Evolutionary conservation across 2,329 filamentous ascomycete species (phyloP).

Genomic region (Fusarium sacchari): DNA sequence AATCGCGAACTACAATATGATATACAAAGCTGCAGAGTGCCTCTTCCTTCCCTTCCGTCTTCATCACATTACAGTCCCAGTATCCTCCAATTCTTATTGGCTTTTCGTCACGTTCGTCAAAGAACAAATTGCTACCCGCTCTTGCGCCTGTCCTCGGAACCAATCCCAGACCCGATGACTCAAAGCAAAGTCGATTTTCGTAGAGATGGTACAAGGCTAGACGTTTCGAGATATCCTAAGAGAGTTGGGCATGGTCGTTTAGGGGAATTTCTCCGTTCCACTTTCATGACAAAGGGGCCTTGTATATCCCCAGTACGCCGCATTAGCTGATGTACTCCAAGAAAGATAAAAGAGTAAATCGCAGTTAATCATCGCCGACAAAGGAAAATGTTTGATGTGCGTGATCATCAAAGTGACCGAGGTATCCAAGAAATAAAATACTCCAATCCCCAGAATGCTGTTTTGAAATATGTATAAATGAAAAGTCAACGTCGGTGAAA

Average conservation of each 20-base stretch:
- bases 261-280: constrained; percentile 10
- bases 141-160: constrained; percentile 10
- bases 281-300: constrained; percentile 13
- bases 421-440: constrained; percentile 38
- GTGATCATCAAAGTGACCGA: constrained; percentile 34
- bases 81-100: constrained; percentile 24
- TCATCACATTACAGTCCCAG: constrained; percentile 33
- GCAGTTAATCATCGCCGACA: constrained; percentile 38
- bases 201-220: constrained; percentile 28
- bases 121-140: constrained; percentile 24
- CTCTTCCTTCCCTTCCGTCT: constrained; percentile 16
- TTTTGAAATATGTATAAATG: constrained; percentile 14
- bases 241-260: constrained; percentile 19
- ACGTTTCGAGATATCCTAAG: constrained; percentile 20
- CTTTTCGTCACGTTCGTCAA: constrained; percentile 40
- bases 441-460: constrained; percentile 26
- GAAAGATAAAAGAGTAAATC: constrained; percentile 14
- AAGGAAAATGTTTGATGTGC: constrained; percentile 37
- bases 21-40: constrained; percentile 36
- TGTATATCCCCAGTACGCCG: constrained; percentile 9
- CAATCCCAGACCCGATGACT: constrained; percentile 19
- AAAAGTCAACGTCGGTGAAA: constrained; percentile 21
- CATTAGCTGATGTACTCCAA: constrained; percentile 26
- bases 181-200: constrained; percentile 13
- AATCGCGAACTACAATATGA: constrained; percentile 44